Evolutionary conservation across 2,329 filamentous ascomycete genomes (phyloP).

Genomic region (Metarhizium album): DNA sequence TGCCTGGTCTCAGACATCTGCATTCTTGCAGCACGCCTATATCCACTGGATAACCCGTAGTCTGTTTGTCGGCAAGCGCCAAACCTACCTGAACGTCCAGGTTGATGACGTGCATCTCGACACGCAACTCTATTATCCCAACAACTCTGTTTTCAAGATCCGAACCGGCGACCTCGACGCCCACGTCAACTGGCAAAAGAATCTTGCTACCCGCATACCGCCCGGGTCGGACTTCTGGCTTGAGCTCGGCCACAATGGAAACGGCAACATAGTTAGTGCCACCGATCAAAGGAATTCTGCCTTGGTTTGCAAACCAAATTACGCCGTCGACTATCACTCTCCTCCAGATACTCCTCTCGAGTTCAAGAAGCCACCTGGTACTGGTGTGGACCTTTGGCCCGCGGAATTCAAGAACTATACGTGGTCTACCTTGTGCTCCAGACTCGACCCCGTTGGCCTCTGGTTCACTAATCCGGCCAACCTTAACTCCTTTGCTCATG

Average conservation of each 20-base stretch:
- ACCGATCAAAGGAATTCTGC: conserved; percentile 29
- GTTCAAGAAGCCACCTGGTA: conserved; percentile 36
- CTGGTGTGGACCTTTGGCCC: conserved; percentile 39
- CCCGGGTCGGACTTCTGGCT: conserved; percentile 39
- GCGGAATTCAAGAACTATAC: conserved; percentile 37
- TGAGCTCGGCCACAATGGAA: conserved; percentile 43
- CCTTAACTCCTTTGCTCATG: conserved; percentile 41
- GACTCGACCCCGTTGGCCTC: conserved; percentile 36
- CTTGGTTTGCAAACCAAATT: conserved; percentile 30
- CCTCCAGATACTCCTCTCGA: conserved; percentile 34
- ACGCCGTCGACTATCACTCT: conserved; percentile 32
- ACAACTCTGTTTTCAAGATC: conserved; percentile 37
- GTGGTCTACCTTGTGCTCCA: conserved; percentile 38
- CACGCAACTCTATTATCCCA: conserved; percentile 37
- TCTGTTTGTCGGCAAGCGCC: conserved; percentile 44
- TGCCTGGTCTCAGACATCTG: conserved; percentile 37
- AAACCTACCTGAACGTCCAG: conserved; percentile 43
- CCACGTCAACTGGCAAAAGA: conserved; percentile 30
- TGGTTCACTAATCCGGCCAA: conserved; percentile 42
- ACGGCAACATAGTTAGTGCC: conserved; percentile 38
- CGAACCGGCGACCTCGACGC: conserved; percentile 34
- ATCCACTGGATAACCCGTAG: conserved; percentile 53
- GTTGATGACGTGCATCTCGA: conserved; percentile 53
- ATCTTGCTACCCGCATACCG: conserved; percentile 36
- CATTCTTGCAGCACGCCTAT: conserved; percentile 49